A percentile compares a stretch with the other conserved stretches of the same genome.
phyloP scores from a whole-genome alignment of 768 basidiomycete species.

The Kwoniella dejecticola region DNA sequence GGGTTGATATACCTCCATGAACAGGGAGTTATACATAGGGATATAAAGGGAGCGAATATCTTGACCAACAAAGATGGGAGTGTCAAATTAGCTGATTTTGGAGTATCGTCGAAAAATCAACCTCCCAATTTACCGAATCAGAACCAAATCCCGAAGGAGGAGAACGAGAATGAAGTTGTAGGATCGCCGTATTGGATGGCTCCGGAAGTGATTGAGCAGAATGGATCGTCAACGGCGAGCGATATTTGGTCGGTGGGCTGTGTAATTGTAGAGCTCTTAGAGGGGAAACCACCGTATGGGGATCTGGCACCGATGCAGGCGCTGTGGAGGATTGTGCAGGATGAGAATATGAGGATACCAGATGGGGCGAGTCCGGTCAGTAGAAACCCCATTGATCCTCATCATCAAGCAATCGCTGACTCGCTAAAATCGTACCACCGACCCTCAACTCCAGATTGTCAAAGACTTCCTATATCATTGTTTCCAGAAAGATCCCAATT shows the following conservation, averaged over 20 bases:
- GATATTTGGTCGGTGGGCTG: constrained; percentile 98
- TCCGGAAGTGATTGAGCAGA: constrained; percentile 97
- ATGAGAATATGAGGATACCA: constrained; percentile 94
- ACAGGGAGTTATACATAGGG: constrained; percentile 98
- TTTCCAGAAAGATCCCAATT: constrained; percentile 95
- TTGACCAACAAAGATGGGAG: constrained; percentile 97
- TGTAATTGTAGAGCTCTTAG: constrained; percentile 91
- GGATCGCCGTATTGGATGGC: constrained; percentile 99
- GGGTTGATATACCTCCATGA: constrained; percentile 97
- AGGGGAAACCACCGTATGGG: constrained; percentile 92
- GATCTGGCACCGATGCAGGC: constrained; percentile 97
- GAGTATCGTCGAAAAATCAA: constrained; percentile 78
- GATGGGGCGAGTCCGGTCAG: constrained; percentile 79
- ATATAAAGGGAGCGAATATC: constrained; percentile 99
- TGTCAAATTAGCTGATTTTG: constrained; percentile 98
- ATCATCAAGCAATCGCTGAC: background rate
- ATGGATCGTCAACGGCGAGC: constrained; percentile 92
- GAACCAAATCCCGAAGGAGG: background rate
- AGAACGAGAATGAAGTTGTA: constrained; percentile 80
- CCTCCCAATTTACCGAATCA: constrained; percentile 34
- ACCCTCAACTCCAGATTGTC: constrained; percentile 62
- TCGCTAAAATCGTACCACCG: background rate
- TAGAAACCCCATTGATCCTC: background rate
- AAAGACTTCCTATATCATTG: constrained; percentile 96
- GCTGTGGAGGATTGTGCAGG: constrained; percentile 95